phyloP scores from a whole-genome alignment of 805 yeast species.

The Yarrowia hollandica region DNA sequence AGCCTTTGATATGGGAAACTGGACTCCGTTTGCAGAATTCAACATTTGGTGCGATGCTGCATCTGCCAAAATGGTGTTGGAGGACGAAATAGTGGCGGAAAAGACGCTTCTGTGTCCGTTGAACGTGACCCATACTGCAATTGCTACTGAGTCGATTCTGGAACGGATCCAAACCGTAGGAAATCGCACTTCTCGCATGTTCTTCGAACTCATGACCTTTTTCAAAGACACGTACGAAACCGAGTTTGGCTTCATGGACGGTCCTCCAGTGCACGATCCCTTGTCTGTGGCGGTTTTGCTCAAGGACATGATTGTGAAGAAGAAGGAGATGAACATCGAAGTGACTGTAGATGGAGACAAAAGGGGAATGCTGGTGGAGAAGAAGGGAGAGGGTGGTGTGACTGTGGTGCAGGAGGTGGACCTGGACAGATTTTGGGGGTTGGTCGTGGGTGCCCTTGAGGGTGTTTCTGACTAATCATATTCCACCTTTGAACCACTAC shows the following conservation, averaged over 20 bases:
- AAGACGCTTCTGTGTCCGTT: slow-evolving; percentile 62
- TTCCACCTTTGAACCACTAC: no score
- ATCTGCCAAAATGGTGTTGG: slow-evolving; percentile 63
- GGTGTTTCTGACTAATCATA: no score
- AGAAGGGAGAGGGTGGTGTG: neutral
- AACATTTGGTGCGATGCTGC: slow-evolving; percentile 73
- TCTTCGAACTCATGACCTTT: slow-evolving; percentile 54
- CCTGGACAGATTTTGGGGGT: neutral
- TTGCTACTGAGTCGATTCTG: slow-evolving; percentile 50
- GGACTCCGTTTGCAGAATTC: slow-evolving; percentile 64
- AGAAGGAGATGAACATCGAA: neutral
- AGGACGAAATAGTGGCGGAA: slow-evolving; percentile 48
- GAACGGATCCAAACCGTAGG: slow-evolving; percentile 44
- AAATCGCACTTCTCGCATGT: slow-evolving; percentile 39
- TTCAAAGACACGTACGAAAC: slow-evolving; percentile 51
- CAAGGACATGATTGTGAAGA: neutral
- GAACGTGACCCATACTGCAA: slow-evolving; percentile 67
- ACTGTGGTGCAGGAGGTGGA: neutral
- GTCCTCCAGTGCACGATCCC: slow-evolving; percentile 84
- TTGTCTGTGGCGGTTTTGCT: slow-evolving; percentile 63
- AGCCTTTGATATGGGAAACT: slow-evolving; percentile 49
- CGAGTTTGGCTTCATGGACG: slow-evolving; percentile 48
- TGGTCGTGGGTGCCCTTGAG: neutral
- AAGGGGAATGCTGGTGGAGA: neutral
- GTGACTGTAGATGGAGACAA: neutral